Conservation (phyloP, 148 eudicot genomes). For the Spergularia bocconei region DNA sequence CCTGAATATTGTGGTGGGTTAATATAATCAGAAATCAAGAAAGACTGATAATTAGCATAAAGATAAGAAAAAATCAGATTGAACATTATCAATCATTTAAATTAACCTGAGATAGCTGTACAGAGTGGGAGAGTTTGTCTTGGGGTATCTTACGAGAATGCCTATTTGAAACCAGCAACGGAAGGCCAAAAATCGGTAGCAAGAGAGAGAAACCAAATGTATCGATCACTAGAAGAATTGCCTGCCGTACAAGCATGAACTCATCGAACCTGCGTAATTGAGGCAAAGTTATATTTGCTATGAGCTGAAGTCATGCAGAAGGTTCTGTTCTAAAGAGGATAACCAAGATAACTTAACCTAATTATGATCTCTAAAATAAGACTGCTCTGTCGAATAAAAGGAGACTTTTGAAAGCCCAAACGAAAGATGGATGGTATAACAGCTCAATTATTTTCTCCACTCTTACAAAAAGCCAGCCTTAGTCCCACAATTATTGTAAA, state of each 20-base stretch:
- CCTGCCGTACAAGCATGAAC: slow-evolving; percentile 80
- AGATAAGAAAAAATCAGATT: neutral
- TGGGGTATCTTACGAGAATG: slow-evolving; percentile 24
- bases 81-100: neutral
- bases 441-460: neutral
- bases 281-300: slow-evolving; percentile 2
- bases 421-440: neutral
- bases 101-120: slow-evolving; percentile 70
- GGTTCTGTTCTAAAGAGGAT: neutral
- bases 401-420: neutral
- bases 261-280: slow-evolving; percentile 74
- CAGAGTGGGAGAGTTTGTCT: slow-evolving; percentile 36
- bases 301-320: neutral
- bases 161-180: slow-evolving; percentile 54
- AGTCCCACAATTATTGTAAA: neutral
- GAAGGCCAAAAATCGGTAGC: slow-evolving; percentile 80
- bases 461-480: slow-evolving; percentile 1
- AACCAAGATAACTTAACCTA: neutral
- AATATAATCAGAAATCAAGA: neutral
- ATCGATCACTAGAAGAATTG: slow-evolving; percentile 73
- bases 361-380: slow-evolving; percentile 1
- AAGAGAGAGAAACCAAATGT: slow-evolving; percentile 92
- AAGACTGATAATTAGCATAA: neutral
- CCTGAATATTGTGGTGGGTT: slow-evolving; percentile 39
- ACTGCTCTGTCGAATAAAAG: neutral